phyloP scores from a whole-genome alignment of 2,329 filamentous ascomycete genomes.

The Phyllosticta citrichinensis region DNA sequence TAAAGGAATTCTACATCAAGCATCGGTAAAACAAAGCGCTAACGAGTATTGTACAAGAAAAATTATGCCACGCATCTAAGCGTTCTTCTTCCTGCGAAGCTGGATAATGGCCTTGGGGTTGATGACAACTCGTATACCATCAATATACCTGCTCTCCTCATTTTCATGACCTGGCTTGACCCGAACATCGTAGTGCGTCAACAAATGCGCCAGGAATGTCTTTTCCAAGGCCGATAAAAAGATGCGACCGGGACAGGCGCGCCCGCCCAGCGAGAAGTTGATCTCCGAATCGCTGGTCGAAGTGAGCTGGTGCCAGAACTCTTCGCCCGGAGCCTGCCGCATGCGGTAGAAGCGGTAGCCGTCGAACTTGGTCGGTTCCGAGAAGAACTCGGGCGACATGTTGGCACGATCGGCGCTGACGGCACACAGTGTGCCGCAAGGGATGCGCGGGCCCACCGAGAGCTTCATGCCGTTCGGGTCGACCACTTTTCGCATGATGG shows the following conservation, averaged over 20 bases:
- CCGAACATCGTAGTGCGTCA: constrained; percentile 18
- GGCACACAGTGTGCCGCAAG: background rate
- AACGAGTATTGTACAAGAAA: too few species aligned
- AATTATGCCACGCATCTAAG: background rate
- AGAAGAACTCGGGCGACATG: constrained; percentile 4
- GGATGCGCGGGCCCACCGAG: background rate
- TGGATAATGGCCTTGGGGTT: background rate
- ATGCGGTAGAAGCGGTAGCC: constrained; percentile 10
- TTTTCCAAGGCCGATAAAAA: background rate
- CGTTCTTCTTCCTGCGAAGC: background rate
- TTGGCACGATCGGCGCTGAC: background rate
- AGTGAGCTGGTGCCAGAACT: background rate
- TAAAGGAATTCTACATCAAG: too few species aligned
- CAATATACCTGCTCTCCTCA: background rate
- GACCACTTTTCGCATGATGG: background rate
- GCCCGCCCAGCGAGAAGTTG: background rate
- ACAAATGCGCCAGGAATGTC: constrained; percentile 6
- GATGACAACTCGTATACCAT: background rate
- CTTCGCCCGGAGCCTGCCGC: background rate
- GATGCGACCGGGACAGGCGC: background rate
- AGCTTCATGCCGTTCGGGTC: background rate
- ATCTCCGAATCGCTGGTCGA: constrained; percentile 6
- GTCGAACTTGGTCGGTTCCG: constrained; percentile 10
- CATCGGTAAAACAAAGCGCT: too few species aligned
- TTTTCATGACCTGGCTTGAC: background rate